A percentile compares a stretch with the other conserved stretches of the same genome.
phyloP scores from a whole-genome alignment of 2,329 filamentous ascomycete genomes.

The Fusarium scirpi region DNA sequence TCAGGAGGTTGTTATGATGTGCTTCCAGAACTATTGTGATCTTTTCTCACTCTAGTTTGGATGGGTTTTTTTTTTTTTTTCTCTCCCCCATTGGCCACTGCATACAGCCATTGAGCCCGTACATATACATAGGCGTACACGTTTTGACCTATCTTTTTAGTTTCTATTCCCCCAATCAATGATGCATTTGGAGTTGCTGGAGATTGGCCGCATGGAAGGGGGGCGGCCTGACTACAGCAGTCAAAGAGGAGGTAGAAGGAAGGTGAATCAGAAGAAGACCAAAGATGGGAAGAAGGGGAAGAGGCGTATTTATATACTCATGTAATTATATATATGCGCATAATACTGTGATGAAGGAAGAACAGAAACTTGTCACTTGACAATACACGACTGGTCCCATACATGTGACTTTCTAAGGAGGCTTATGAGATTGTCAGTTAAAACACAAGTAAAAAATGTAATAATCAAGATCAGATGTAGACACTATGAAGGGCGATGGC shows the following conservation, averaged over 20 bases:
- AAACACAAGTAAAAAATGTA: background rate
- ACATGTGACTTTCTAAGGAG: background rate
- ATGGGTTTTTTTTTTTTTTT: conserved; percentile 4
- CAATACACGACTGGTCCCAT: background rate
- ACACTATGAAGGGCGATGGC: background rate
- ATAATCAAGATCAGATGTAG: background rate
- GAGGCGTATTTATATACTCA: conserved; percentile 36
- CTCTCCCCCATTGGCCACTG: conserved; percentile 5
- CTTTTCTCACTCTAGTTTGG: background rate
- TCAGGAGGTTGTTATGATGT: conserved; percentile 9
- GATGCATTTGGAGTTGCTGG: background rate
- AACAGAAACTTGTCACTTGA: conserved; percentile 25
- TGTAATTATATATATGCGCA: conserved; percentile 40
- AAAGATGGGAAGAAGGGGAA: background rate
- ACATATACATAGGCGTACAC: conserved; percentile 26
- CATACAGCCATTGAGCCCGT: conserved; percentile 10
- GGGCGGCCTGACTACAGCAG: background rate
- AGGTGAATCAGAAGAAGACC: background rate
- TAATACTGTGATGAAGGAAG: conserved; percentile 36
- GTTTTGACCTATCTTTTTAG: conserved; percentile 25
- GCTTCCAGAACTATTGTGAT: conserved; percentile 4
- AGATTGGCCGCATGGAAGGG: background rate
- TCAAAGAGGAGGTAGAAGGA: conserved; percentile 11
- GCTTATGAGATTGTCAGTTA: background rate
- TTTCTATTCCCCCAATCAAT: background rate